A percentile compares a stretch with the other conserved stretches of the same genome.
These are phyloP conservation scores for Sphagnum fallax DNA, from an alignment of 228 moss, liverwort and hornwort species.

Conservation along the genomic window DNA sequence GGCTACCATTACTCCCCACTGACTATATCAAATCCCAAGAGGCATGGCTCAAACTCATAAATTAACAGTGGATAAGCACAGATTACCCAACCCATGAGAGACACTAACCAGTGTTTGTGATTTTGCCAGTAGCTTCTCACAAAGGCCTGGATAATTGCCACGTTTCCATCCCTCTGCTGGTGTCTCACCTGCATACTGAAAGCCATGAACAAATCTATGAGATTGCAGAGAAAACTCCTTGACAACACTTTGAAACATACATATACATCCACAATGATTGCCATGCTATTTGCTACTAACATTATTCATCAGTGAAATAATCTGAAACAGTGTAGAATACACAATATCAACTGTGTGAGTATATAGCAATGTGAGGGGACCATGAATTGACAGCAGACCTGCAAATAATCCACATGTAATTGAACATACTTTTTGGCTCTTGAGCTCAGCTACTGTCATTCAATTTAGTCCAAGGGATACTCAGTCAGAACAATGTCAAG, in stretches of 20 bases:
- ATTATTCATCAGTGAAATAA: too few relatives aligned
- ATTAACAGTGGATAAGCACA: neutral
- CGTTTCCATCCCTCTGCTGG: conserved; percentile 57
- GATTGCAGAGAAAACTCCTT: neutral
- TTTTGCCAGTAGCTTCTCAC: conserved; percentile 77
- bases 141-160: conserved; percentile 64
- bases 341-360: neutral
- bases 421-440: too few relatives aligned
- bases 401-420: too few relatives aligned
- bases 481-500: too few relatives aligned
- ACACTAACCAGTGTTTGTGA: conserved; percentile 79
- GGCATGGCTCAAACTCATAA: too few relatives aligned
- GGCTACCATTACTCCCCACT: too few relatives aligned
- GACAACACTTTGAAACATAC: neutral
- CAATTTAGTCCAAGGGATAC: neutral
- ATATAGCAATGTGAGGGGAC: neutral
- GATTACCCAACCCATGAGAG: neutral
- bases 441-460: neutral
- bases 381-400: neutral
- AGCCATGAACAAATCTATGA: neutral
- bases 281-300: neutral
- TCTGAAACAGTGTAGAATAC: neutral
- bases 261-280: neutral
- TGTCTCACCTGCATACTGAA: conserved; percentile 71
- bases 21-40: too few relatives aligned